Conservation (phyloP, 495 filamentous ascomycete genomes). For the Sphaerosporella brunnea region DNA sequence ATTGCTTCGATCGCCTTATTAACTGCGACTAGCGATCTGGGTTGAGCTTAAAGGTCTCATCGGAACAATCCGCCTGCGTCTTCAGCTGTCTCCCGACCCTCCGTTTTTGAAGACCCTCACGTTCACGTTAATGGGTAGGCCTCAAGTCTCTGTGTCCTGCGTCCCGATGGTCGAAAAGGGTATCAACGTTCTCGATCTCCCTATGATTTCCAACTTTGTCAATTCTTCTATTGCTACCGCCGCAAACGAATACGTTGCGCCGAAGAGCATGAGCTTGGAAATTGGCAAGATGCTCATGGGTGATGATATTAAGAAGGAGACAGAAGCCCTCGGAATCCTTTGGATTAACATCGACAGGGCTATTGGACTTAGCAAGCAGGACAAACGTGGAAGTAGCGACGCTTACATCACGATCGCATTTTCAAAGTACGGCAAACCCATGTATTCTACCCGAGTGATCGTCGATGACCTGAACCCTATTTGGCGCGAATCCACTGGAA, state of each 20-base stretch:
- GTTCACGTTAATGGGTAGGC: constrained; percentile 81
- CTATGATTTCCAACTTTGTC: constrained; percentile 87
- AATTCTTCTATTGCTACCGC: constrained; percentile 87
- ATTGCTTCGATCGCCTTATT: neutral
- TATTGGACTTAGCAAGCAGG: constrained; percentile 75
- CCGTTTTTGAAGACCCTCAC: constrained; percentile 84
- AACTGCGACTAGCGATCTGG: constrained; percentile 25
- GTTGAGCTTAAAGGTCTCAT: constrained; percentile 75
- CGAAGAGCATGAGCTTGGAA: constrained; percentile 89
- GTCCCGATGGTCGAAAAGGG: constrained; percentile 76
- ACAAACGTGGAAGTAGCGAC: constrained; percentile 69
- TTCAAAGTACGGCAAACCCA: constrained; percentile 88
- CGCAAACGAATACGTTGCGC: constrained; percentile 77
- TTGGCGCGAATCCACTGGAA: constrained; percentile 76
- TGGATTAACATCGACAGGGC: constrained; percentile 86
- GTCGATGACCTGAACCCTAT: constrained; percentile 86
- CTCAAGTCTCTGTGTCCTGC: constrained; percentile 78
- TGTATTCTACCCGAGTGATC: constrained; percentile 93
- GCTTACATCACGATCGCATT: constrained; percentile 42
- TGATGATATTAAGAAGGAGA: constrained; percentile 79
- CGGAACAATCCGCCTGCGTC: constrained; percentile 62
- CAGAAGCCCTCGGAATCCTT: constrained; percentile 63
- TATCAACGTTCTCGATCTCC: constrained; percentile 81
- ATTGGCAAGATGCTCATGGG: constrained; percentile 76
- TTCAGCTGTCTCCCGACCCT: constrained; percentile 72